Evolutionary conservation across 257 asterid species (phyloP).

Genomic region (Nicotiana obtusifolia): DNA sequence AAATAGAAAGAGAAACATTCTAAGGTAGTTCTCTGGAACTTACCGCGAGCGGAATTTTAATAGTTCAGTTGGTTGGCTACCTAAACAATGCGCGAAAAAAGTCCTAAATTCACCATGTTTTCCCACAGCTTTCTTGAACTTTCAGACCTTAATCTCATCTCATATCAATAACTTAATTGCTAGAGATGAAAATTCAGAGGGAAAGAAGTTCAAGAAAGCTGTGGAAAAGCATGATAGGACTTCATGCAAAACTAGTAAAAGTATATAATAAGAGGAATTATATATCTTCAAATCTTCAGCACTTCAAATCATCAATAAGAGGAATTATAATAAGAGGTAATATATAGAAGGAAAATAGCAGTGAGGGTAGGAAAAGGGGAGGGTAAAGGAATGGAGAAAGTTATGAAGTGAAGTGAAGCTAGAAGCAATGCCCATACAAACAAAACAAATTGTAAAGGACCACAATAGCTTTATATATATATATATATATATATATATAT

Average conservation of each 20-base stretch:
- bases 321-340: too few species aligned
- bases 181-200: background rate
- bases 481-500: too few species aligned
- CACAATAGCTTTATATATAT: conserved; percentile 26
- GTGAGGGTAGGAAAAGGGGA: too few species aligned
- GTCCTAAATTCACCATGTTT: conserved; percentile 48
- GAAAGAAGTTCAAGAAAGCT: conserved; percentile 86
- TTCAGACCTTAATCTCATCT: background rate
- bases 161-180: background rate
- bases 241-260: conserved; percentile 2
- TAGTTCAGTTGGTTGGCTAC: background rate
- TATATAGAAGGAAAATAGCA: too few species aligned
- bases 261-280: too few species aligned
- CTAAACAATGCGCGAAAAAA: background rate
- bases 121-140: conserved; percentile 65
- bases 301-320: background rate
- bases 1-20: background rate
- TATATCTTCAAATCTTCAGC: background rate
- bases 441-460: conserved; percentile 21
- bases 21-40: background rate
- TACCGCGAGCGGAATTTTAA: background rate
- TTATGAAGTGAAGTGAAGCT: background rate
- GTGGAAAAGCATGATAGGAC: conserved; percentile 85
- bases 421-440: background rate
- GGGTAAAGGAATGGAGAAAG: background rate